Conservation (phyloP, 805 yeast species). For the Candida ascalaphidarum region DNA sequence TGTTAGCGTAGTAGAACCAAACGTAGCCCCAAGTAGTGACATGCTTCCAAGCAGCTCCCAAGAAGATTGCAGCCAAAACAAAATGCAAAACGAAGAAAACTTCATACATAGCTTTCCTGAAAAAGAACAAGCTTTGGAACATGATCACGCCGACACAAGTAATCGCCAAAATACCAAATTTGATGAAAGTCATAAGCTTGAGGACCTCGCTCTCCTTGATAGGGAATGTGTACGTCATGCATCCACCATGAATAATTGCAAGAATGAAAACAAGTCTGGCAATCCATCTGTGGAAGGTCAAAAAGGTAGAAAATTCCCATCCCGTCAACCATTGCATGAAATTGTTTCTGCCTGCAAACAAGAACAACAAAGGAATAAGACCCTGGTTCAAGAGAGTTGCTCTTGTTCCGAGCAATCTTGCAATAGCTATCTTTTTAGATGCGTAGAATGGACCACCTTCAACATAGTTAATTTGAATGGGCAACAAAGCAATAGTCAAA, state of each 20-base stretch:
- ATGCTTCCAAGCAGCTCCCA: conserved; percentile 35
- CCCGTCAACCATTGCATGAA: conserved; percentile 52
- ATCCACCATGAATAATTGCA: conserved; percentile 21
- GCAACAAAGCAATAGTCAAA: conserved; percentile 17
- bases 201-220: conserved; percentile 1
- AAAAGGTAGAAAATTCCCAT: conserved; percentile 38
- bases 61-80: conserved; percentile 26
- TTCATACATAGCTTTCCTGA: conserved; percentile 31
- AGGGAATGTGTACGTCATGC: conserved; percentile 14
- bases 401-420: conserved; percentile 40
- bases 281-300: conserved; percentile 38
- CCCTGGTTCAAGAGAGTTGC: conserved; percentile 40
- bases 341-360: conserved; percentile 60
- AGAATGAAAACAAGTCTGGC: conserved; percentile 24
- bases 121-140: conserved; percentile 21
- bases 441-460: conserved; percentile 28
- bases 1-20: conserved; percentile 9
- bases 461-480: conserved; percentile 13
- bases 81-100: conserved; percentile 25
- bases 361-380: conserved; percentile 42
- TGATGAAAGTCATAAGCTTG: conserved; percentile 10
- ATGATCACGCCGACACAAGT: conserved; percentile 26
- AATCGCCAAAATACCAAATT: conserved; percentile 32
- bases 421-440: conserved; percentile 21
- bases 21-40: conserved; percentile 4